Conservation (phyloP, 768 basidiomycete genomes). For the Xerocomus spinulosus region DNA sequence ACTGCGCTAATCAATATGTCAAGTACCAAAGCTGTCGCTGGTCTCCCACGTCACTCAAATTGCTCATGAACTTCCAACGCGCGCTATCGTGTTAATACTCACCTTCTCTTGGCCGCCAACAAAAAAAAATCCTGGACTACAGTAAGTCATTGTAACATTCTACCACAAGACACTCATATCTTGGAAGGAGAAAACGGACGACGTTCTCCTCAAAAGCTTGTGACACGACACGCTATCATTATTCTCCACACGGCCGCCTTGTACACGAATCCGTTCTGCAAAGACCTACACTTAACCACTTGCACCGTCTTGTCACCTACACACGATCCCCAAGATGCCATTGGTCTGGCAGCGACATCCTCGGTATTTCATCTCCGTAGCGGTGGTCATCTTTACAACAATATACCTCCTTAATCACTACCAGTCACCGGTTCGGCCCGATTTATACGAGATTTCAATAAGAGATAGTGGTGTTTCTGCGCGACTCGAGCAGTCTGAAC, state of each 20-base stretch:
- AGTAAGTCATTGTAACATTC: constrained; percentile 13
- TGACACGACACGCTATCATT: constrained; percentile 13
- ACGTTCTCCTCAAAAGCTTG: constrained; percentile 2
- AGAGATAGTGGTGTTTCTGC: constrained; percentile 35
- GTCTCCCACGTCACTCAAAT: constrained; percentile 19
- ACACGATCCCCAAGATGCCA: constrained; percentile 23
- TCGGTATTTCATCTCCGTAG: constrained; percentile 45
- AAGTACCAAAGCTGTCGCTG: background rate
- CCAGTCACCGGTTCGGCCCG: constrained; percentile 22
- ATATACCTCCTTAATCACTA: constrained; percentile 45
- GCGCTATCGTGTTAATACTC: constrained; percentile 5
- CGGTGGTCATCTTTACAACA: constrained; percentile 39
- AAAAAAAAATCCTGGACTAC: constrained; percentile 1
- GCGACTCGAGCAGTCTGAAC: constrained; percentile 41
- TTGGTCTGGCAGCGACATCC: constrained; percentile 43
- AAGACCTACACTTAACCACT: constrained; percentile 5
- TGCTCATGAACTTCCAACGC: constrained; percentile 16
- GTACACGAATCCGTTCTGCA: constrained; percentile 8
- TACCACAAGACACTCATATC: background rate
- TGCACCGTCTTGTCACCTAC: background rate
- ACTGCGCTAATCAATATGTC: background rate
- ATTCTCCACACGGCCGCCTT: constrained; percentile 7
- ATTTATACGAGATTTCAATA: constrained; percentile 20
- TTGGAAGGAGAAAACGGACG: constrained; percentile 1
- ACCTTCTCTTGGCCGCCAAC: constrained; percentile 1